A percentile compares a stretch with the other conserved stretches of the same genome.
Evolutionary conservation across 2,329 filamentous ascomycete genomes (phyloP).

Genomic region (Xylariaceae sp.): DNA sequence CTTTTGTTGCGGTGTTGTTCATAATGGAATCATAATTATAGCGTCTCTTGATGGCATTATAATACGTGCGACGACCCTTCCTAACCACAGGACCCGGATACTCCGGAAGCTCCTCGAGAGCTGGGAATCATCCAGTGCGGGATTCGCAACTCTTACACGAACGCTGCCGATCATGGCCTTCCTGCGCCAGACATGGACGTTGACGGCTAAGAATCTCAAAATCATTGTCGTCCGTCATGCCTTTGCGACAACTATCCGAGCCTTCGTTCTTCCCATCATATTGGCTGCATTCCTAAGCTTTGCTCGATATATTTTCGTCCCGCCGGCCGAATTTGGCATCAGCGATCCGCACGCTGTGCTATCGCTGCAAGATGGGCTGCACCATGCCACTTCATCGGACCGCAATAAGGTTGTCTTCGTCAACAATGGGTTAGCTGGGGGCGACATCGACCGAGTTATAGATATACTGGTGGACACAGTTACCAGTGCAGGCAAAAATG

Average conservation of each 20-base stretch:
- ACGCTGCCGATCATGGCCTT: conserved; percentile 59
- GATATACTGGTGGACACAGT: conserved; percentile 65
- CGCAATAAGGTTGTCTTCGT: conserved; percentile 78
- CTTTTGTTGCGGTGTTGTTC: not conserved
- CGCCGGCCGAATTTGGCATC: conserved; percentile 78
- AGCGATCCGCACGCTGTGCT: conserved; percentile 67
- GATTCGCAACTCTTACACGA: conserved; percentile 5
- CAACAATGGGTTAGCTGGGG: conserved; percentile 73
- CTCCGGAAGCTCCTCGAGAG: conserved; percentile 19
- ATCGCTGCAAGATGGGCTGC: conserved; percentile 69
- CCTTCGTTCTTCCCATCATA: conserved; percentile 65
- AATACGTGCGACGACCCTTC: conserved; percentile 10
- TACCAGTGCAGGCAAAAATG: conserved; percentile 59
- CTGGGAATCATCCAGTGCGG: conserved; percentile 3
- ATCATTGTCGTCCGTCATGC: conserved; percentile 63
- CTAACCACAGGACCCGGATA: conserved; percentile 19
- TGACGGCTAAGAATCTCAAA: conserved; percentile 67
- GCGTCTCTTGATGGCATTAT: conserved; percentile 20
- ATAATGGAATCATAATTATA: not conserved
- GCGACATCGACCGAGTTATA: conserved; percentile 76
- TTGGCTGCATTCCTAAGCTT: conserved; percentile 69
- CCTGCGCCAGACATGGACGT: conserved; percentile 64
- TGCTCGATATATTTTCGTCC: conserved; percentile 83
- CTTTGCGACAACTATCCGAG: conserved; percentile 59
- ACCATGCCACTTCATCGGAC: conserved; percentile 58